These are phyloP conservation scores for Colletotrichum agaves DNA, from an alignment of 2,329 filamentous ascomycete species.

Conservation along the genomic window DNA sequence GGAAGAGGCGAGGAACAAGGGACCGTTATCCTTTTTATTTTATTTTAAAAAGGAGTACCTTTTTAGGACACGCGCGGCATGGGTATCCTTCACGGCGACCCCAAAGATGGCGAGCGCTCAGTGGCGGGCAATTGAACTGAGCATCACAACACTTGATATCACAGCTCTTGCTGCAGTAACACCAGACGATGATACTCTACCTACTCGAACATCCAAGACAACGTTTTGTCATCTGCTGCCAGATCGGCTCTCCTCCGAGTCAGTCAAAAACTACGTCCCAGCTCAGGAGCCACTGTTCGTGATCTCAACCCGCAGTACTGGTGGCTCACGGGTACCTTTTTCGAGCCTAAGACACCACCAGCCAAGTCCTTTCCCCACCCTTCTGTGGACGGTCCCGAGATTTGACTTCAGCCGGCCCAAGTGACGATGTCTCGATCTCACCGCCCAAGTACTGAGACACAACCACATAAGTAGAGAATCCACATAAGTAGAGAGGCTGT, in stretches of 20 bases:
- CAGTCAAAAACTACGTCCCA: neutral
- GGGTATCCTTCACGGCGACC: slow-evolving; percentile 22
- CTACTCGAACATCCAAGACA: neutral
- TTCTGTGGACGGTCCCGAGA: neutral
- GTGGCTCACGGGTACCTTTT: slow-evolving; percentile 23
- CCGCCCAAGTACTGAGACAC: slow-evolving; percentile 23
- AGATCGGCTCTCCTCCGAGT: slow-evolving; percentile 3
- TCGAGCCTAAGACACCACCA: slow-evolving; percentile 5
- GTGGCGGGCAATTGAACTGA: no score
- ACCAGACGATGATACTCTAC: no score
- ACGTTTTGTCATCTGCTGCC: neutral
- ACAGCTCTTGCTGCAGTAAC: neutral
- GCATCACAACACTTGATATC: no score
- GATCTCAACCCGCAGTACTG: neutral
- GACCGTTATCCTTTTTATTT: no score
- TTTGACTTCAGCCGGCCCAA: neutral
- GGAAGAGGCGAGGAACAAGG: slow-evolving; percentile 8
- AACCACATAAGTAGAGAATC: neutral
- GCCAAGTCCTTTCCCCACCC: neutral
- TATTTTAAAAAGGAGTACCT: slow-evolving; percentile 21
- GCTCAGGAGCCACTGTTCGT: neutral
- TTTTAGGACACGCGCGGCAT: slow-evolving; percentile 27
- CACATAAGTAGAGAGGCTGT: no score
- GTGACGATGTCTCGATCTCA: slow-evolving; percentile 27
- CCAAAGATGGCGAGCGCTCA: neutral